phyloP scores from a whole-genome alignment of 805 yeast species.

The Wickerhamiella slavikovae region DNA sequence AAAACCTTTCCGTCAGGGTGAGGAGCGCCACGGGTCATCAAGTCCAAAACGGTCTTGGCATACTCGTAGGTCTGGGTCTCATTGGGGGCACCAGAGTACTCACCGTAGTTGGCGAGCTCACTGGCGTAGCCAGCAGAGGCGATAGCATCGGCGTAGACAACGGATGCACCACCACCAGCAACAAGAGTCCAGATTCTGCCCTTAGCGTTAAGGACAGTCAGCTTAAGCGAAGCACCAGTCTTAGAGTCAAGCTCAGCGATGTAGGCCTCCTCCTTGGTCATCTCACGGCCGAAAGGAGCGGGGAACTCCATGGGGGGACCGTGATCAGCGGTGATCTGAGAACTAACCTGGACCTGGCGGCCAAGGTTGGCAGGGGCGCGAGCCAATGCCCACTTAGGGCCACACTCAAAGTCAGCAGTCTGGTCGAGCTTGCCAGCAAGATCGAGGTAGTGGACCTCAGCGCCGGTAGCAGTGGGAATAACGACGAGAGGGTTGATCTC shows the following conservation, averaged over 20 bases:
- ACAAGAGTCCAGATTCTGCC: constrained; percentile 28
- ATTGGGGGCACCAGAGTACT: constrained; percentile 28
- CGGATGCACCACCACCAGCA: constrained; percentile 30
- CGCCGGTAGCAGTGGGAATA: constrained; percentile 20
- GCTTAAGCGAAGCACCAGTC: constrained; percentile 27
- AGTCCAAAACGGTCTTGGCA: constrained; percentile 26
- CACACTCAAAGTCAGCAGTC: constrained; percentile 29
- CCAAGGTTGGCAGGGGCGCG: constrained; percentile 25
- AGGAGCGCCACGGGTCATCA: constrained; percentile 24
- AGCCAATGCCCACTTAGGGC: constrained; percentile 29
- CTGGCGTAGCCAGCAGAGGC: constrained; percentile 26
- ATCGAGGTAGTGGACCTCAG: constrained; percentile 26
- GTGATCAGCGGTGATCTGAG: constrained; percentile 19
- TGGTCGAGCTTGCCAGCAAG: constrained; percentile 28
- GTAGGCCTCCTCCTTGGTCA: constrained; percentile 25
- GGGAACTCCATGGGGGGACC: constrained; percentile 31
- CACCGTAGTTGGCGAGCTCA: constrained; percentile 28
- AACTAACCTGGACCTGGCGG: constrained; percentile 11
- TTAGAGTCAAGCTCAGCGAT: constrained; percentile 28
- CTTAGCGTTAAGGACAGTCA: constrained; percentile 23
- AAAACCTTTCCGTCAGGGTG: constrained; percentile 23
- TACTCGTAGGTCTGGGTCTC: constrained; percentile 27
- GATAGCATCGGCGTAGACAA: constrained; percentile 27
- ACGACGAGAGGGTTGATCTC: constrained; percentile 28
- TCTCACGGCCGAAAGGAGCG: constrained; percentile 27